Base-by-base conservation (phyloP, 805 yeast species). In the Candida saitoana region DNA sequence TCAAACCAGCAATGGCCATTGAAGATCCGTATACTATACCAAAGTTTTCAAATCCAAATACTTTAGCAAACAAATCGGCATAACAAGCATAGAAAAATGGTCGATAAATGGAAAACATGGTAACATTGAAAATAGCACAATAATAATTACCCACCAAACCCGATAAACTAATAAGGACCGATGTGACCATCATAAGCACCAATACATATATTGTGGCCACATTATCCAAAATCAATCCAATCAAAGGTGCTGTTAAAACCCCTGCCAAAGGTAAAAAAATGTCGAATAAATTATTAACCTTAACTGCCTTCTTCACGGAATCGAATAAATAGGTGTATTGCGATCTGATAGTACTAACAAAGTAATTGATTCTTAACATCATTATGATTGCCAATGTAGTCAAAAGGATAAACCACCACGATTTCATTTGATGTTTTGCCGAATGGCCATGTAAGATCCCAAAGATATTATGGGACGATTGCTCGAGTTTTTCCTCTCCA, bases 1-100 rank as follows among this genome's bases (percentile, higher is more conserved):
- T 57, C 14, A 74, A 48, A 29, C 82, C 82, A 1, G 80, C 69
- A 18, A 73, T 60, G 34, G 79, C 71, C 60, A 76, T 74, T 24
- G 76, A 73, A 15, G 77, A 59, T n/a, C 82, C 82, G 50, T 77
- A 77, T 20, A 77, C 71, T 1, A 79, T 73, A 31, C 84, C 82
- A 55, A 77, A 75, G 8, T 82, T 76, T 51, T 77, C 80, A 48
- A 74, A 71, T 1, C 84, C 84, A 56, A 79, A 80, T 37, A 76
- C 80, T 56, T 80, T 81, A 19, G 84, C 80, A 52, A 82, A 77
- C 52, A 68, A 73, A 53, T 77, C 82, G 3, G 78, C 71, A 30
- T 77, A 62, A 2, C 79, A 65, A n/a, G 82, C 76, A 54, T 77
- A 77, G 58, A 75, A 77, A 49, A 77, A 75, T 29, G 82, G 82